Percentiles rank a stretch among this genome's conserved stretches.
Evolutionary conservation across 805 yeast species (phyloP).

Genomic region (Metschnikowia cerradonensis): DNA sequence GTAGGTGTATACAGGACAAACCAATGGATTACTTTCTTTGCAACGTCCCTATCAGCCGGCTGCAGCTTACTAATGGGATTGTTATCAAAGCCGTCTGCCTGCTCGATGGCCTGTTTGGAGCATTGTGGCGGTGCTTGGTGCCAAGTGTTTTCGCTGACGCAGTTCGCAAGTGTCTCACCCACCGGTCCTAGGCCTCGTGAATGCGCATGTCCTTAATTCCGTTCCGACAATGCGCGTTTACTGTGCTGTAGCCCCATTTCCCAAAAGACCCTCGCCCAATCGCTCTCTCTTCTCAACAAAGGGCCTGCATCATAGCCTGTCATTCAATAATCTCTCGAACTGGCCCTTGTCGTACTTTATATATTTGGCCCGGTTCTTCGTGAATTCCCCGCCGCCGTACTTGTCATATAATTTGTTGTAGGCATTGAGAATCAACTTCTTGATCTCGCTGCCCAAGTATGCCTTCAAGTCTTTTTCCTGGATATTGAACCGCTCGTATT

Average conservation of each 20-base stretch:
- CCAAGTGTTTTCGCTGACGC: background rate
- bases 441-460: slow-evolving; percentile 66
- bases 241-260: background rate
- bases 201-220: background rate
- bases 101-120: background rate
- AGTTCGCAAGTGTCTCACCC: background rate
- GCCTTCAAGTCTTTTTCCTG: slow-evolving; percentile 63
- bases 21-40: too few relatives aligned
- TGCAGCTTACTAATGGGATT: background rate
- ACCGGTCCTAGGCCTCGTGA: background rate
- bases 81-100: background rate
- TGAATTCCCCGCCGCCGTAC: slow-evolving; percentile 62
- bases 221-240: background rate
- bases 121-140: background rate
- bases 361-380: slow-evolving; percentile 68
- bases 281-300: background rate
- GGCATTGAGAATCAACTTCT: slow-evolving; percentile 70
- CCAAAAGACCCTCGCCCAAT: background rate
- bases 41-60: too few relatives aligned
- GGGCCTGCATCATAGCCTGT: slow-evolving; percentile 8
- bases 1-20: too few relatives aligned
- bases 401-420: slow-evolving; percentile 83
- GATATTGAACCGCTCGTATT: slow-evolving; percentile 61
- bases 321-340: slow-evolving; percentile 31
- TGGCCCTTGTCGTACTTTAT: slow-evolving; percentile 57